A percentile compares a stretch with the other conserved stretches of the same genome.
Conservation (phyloP, 345 rosid genomes). For the Euphorbia peplus region DNA sequence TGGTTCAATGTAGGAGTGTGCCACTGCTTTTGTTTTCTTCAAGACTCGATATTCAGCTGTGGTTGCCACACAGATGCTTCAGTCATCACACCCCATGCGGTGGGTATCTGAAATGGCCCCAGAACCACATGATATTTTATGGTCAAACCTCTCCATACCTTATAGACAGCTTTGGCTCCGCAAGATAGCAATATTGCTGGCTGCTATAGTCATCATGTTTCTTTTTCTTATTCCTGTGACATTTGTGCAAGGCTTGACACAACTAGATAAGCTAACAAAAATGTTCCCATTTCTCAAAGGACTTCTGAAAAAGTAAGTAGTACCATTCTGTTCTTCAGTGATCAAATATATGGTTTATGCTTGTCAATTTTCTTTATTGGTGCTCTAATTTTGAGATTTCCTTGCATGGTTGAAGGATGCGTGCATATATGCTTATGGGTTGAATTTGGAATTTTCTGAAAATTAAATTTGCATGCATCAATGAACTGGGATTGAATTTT, state of each 20-base stretch:
- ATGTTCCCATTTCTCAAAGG: constrained; percentile 61
- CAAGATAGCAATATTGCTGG: constrained; percentile 55
- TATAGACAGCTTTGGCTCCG: constrained; percentile 87
- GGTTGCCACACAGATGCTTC: constrained; percentile 75
- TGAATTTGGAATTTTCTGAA: background rate
- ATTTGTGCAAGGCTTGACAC: constrained; percentile 75
- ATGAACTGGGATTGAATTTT: background rate
- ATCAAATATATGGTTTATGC: constrained; percentile 10
- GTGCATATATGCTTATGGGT: background rate
- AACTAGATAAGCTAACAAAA: constrained; percentile 49
- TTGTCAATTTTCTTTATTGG: background rate
- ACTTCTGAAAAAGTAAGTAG: constrained; percentile 56
- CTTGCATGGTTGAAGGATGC: background rate
- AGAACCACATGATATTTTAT: constrained; percentile 84
- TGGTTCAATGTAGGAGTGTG: constrained; percentile 56
- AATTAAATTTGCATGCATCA: background rate
- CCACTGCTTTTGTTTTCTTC: constrained; percentile 91
- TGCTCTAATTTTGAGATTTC: background rate
- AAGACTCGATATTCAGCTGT: constrained; percentile 84
- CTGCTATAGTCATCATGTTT: constrained; percentile 66
- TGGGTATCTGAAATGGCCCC: constrained; percentile 95
- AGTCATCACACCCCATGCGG: constrained; percentile 83
- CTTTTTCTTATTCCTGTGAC: constrained; percentile 75
- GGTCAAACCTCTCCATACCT: constrained; percentile 84
- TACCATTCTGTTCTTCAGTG: background rate